phyloP scores from a whole-genome alignment of 2,329 filamentous ascomycete genomes.

The Moelleriella libera region DNA sequence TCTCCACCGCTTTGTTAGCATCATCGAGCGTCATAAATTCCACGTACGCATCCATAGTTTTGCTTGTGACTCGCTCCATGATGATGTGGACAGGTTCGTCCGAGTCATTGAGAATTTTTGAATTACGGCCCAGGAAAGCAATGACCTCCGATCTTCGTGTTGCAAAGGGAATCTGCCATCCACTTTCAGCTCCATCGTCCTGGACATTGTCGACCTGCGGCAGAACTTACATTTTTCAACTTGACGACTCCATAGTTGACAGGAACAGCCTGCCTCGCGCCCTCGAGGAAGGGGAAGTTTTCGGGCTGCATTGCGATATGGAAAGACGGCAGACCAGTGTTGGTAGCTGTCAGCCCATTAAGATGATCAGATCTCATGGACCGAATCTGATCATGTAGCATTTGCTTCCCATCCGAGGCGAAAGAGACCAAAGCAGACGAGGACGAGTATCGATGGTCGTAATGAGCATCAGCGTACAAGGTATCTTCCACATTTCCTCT shows the following conservation, averaged over 20 bases:
- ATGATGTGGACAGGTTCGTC: conserved; percentile 48
- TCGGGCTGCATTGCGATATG: conserved; percentile 19
- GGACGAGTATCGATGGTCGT: background rate
- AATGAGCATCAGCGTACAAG: background rate
- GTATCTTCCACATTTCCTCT: too few species aligned
- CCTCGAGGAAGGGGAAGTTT: conserved; percentile 33
- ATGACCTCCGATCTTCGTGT: conserved; percentile 39
- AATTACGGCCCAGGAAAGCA: conserved; percentile 44
- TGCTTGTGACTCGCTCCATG: conserved; percentile 48
- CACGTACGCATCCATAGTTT: conserved; percentile 47
- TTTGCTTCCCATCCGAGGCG: background rate
- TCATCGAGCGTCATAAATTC: conserved; percentile 40
- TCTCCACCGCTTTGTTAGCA: conserved; percentile 37
- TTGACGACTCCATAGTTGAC: conserved; percentile 29
- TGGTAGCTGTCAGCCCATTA: conserved; percentile 18
- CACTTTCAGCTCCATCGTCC: conserved; percentile 1
- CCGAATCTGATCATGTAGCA: background rate
- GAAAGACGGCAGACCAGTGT: conserved; percentile 18
- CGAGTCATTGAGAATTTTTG: conserved; percentile 36
- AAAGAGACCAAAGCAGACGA: background rate
- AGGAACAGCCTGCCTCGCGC: conserved; percentile 14
- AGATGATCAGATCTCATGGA: conserved; percentile 19
- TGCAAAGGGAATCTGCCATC: conserved; percentile 38
- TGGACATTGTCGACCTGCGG: background rate
- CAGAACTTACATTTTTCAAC: conserved; percentile 32